These are phyloP conservation scores for Sordariomycetes sp. DNA, from an alignment of 2,329 filamentous ascomycete species.

Conservation along the genomic window DNA sequence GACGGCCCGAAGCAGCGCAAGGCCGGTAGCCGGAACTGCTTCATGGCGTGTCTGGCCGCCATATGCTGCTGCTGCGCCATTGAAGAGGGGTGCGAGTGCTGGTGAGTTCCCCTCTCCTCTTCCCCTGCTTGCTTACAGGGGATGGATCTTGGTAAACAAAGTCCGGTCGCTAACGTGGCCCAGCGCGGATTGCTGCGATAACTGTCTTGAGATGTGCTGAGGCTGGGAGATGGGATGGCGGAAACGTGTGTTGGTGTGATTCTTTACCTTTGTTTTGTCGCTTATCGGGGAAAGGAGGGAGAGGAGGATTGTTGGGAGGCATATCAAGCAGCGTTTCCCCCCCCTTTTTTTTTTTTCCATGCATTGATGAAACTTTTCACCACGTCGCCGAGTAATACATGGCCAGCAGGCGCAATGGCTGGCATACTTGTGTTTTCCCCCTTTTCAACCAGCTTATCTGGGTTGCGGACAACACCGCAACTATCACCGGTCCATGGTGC, in stretches of 20 bases:
- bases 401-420: no score
- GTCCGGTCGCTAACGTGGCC: background rate
- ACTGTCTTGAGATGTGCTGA: slow-evolving; percentile 14
- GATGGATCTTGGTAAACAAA: background rate
- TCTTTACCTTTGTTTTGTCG: no score
- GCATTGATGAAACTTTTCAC: no score
- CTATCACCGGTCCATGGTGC: no score
- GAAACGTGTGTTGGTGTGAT: background rate
- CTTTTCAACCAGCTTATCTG: no score
- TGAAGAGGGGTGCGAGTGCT: slow-evolving; percentile 36
- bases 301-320: no score
- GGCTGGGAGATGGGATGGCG: background rate
- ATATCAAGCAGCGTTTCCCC: no score
- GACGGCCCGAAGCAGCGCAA: slow-evolving; percentile 14
- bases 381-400: no score
- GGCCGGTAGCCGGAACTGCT: slow-evolving; percentile 25
- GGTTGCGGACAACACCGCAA: no score
- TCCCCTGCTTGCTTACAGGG: background rate
- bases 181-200: slow-evolving; percentile 28
- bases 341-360: no score
- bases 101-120: slow-evolving; percentile 18
- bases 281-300: no score
- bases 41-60: slow-evolving; percentile 31
- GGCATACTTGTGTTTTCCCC: no score
- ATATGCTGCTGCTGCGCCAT: slow-evolving; percentile 36